These are phyloP conservation scores for Penicillium ucsense DNA, from an alignment of 495 filamentous ascomycete species.

Conservation along the genomic window DNA sequence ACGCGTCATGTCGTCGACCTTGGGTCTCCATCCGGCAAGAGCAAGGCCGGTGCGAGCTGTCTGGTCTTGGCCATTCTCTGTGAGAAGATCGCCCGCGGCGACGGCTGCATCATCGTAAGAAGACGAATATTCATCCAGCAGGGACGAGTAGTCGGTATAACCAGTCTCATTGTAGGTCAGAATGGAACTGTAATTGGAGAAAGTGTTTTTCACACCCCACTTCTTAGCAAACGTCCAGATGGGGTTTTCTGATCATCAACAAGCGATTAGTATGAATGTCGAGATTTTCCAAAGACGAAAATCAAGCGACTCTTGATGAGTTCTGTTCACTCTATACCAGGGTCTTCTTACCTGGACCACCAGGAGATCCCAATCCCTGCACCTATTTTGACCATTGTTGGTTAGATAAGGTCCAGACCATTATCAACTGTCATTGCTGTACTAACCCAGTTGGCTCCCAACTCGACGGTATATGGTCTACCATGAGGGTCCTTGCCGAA, in stretches of 20 bases:
- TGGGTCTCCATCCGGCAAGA: slow-evolving; percentile 55
- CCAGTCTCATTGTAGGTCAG: slow-evolving; percentile 13
- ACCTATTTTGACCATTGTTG: slow-evolving; percentile 1
- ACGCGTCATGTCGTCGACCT: slow-evolving; percentile 42
- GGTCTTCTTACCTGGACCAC: slow-evolving; percentile 8
- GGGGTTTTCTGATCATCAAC: slow-evolving; percentile 5
- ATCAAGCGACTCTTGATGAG: too few relatives aligned
- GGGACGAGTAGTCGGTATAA: slow-evolving; percentile 6
- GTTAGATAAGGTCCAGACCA: too few relatives aligned
- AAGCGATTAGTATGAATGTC: too few relatives aligned
- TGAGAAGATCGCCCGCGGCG: slow-evolving; percentile 28
- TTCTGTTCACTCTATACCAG: too few relatives aligned
- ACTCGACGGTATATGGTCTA: slow-evolving; percentile 10
- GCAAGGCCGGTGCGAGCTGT: slow-evolving; percentile 51
- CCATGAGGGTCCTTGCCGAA: slow-evolving; percentile 12
- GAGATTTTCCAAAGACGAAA: too few relatives aligned
- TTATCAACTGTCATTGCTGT: too few relatives aligned
- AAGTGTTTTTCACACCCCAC: slow-evolving; percentile 9
- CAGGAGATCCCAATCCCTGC: slow-evolving; percentile 12
- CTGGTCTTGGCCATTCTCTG: slow-evolving; percentile 52
- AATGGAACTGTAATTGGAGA: slow-evolving; percentile 12
- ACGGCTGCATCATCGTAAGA: slow-evolving; percentile 2
- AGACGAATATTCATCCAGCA: slow-evolving; percentile 6
- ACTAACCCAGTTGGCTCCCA: slow-evolving; percentile 14
- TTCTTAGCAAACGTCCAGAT: slow-evolving; percentile 15